phyloP scores from a whole-genome alignment of 2,329 filamentous ascomycete species.

The Paecilomyces dactylethromorphus region DNA sequence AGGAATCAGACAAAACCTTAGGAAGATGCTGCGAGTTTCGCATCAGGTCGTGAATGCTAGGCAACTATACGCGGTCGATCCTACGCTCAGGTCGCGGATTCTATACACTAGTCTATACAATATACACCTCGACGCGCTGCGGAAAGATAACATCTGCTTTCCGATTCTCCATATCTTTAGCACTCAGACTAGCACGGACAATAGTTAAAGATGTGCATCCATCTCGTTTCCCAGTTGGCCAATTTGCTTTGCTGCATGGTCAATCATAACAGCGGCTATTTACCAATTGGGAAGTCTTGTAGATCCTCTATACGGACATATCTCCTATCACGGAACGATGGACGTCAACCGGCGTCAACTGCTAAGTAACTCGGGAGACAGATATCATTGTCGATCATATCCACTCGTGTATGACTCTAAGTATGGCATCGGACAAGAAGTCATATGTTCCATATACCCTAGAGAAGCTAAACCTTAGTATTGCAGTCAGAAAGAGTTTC shows the following conservation, averaged over 20 bases:
- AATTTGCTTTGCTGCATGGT: background rate
- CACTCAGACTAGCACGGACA: background rate
- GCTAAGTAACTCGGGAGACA: background rate
- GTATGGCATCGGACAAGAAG: background rate
- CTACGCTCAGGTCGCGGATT: background rate
- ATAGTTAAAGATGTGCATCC: background rate
- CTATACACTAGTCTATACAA: background rate
- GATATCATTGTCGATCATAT: background rate
- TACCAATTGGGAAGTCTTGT: background rate
- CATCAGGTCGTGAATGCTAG: background rate
- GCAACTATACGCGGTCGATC: background rate
- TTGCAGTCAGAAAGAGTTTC: background rate
- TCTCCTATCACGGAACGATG: background rate
- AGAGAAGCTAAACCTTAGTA: background rate
- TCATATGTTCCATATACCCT: background rate
- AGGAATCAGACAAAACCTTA: background rate
- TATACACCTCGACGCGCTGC: background rate
- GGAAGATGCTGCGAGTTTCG: background rate
- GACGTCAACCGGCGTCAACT: background rate
- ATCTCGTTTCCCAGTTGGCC: background rate
- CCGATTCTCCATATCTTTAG: background rate
- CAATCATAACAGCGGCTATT: background rate
- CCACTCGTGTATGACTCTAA: background rate
- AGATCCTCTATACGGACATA: background rate
- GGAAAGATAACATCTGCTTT: background rate